These are phyloP conservation scores for Agroathelia rolfsii DNA, from an alignment of 1,284 basidiomycete species.

Conservation along the genomic window DNA sequence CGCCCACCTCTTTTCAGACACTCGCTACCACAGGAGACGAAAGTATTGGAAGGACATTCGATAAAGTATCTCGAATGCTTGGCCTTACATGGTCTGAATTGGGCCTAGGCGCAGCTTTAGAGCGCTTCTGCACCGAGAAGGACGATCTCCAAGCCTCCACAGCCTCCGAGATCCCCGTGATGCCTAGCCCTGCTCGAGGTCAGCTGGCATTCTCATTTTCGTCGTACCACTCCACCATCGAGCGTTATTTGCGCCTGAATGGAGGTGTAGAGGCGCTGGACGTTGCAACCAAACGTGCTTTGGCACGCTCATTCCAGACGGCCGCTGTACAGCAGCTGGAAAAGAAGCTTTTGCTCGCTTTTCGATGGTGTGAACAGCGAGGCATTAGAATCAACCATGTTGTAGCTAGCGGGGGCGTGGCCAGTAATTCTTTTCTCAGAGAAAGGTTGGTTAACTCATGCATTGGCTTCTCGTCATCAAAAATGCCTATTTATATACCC, in stretches of 20 bases:
- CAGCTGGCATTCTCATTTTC: slow-evolving; percentile 69
- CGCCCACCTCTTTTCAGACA: slow-evolving; percentile 50
- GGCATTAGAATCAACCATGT: slow-evolving; percentile 41
- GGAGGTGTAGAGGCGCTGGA: slow-evolving; percentile 29
- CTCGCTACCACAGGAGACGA: slow-evolving; percentile 72
- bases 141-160: slow-evolving; percentile 16
- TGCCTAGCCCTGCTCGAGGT: slow-evolving; percentile 45
- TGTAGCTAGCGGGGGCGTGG: slow-evolving; percentile 86
- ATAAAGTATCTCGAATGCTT: slow-evolving; percentile 70
- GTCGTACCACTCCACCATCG: slow-evolving; percentile 59
- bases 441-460: slow-evolving; percentile 38
- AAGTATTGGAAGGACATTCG: slow-evolving; percentile 70
- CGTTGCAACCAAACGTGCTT: slow-evolving; percentile 25
- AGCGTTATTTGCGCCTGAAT: slow-evolving; percentile 35
- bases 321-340: slow-evolving; percentile 67
- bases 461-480: background rate
- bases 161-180: slow-evolving; percentile 26
- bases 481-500: slow-evolving; percentile 3
- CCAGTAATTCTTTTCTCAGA: slow-evolving; percentile 69
- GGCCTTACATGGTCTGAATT: slow-evolving; percentile 48
- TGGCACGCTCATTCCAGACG: slow-evolving; percentile 67
- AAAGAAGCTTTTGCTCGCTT: slow-evolving; percentile 57
- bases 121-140: slow-evolving; percentile 44
- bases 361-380: slow-evolving; percentile 35
- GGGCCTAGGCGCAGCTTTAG: slow-evolving; percentile 72